phyloP scores from a whole-genome alignment of 371 early-diverging fungal species.

The Amoeboaphelidium protococcarum region DNA sequence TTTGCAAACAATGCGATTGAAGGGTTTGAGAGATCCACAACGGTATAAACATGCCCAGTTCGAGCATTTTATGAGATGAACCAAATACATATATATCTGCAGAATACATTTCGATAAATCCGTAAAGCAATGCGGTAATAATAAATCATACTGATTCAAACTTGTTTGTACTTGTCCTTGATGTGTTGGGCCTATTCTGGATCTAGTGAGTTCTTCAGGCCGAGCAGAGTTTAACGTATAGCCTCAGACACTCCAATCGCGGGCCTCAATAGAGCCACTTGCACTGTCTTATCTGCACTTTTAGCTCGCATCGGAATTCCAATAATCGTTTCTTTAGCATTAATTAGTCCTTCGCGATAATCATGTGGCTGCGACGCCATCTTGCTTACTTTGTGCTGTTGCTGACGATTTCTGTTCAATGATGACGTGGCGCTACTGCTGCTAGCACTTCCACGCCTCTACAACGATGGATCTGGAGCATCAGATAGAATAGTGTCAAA shows the following conservation, averaged over 20 bases:
- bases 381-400: background rate
- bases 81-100: no score
- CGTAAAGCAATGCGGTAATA: no score
- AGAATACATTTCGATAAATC: no score
- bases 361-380: background rate
- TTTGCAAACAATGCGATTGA: no score
- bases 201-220: slow-evolving; percentile 66
- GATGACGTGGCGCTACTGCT: background rate
- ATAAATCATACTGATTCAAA: no score
- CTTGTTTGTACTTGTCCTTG: background rate
- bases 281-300: slow-evolving; percentile 62
- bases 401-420: background rate
- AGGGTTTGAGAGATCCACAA: no score
- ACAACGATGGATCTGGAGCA: slow-evolving; percentile 2
- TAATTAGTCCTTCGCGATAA: slow-evolving; percentile 21
- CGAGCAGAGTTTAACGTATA: slow-evolving; percentile 66
- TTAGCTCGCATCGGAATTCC: slow-evolving; percentile 21
- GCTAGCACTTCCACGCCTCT: background rate
- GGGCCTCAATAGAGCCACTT: slow-evolving; percentile 75
- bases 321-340: slow-evolving; percentile 14
- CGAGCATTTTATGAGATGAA: no score
- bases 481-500: slow-evolving; percentile 50
- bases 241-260: slow-evolving; percentile 87
- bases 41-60: no score
- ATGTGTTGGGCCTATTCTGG: slow-evolving; percentile 18